phyloP scores from a whole-genome alignment of 805 yeast species.

The Candida koratica region DNA sequence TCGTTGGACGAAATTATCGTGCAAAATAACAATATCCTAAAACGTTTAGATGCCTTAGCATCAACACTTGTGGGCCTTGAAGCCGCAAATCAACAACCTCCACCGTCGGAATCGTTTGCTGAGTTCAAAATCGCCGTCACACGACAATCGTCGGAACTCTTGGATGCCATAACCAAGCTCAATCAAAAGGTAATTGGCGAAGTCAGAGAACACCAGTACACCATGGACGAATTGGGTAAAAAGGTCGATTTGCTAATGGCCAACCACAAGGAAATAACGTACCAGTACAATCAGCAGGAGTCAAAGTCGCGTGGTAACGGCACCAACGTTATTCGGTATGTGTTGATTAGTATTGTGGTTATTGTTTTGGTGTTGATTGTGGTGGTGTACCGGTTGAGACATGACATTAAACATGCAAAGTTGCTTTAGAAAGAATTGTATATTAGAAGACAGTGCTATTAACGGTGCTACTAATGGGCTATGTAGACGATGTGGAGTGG shows the following conservation, averaged over 20 bases:
- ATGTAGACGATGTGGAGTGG: too few species aligned
- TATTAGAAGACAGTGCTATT: too few species aligned
- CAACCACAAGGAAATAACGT: constrained; percentile 35
- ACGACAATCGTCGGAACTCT: constrained; percentile 30
- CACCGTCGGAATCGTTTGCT: constrained; percentile 13
- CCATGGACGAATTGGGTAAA: constrained; percentile 28
- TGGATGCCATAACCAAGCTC: constrained; percentile 26
- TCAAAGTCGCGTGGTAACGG: constrained; percentile 8
- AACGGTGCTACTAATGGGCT: too few species aligned
- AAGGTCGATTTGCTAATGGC: constrained; percentile 41
- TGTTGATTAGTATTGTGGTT: constrained; percentile 38
- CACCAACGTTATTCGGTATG: constrained; percentile 30
- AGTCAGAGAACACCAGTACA: constrained; percentile 37
- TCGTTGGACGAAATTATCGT: constrained; percentile 4
- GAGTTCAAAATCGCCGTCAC: constrained; percentile 27
- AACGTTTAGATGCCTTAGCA: constrained; percentile 9
- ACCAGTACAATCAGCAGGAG: constrained; percentile 21
- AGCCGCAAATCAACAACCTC: constrained; percentile 1
- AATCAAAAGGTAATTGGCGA: constrained; percentile 39
- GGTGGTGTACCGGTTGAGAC: constrained; percentile 52
- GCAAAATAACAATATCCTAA: constrained; percentile 4
- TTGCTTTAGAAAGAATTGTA: constrained; percentile 35
- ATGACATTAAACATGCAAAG: constrained; percentile 60
- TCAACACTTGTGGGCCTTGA: constrained; percentile 3
- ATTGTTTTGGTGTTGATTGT: constrained; percentile 40